Evolutionary conservation across 2,329 filamentous ascomycete species (phyloP), one percentile per base, ranked within the genome.

Genomic region (Sclerotinia sclerotiorum): DNA sequence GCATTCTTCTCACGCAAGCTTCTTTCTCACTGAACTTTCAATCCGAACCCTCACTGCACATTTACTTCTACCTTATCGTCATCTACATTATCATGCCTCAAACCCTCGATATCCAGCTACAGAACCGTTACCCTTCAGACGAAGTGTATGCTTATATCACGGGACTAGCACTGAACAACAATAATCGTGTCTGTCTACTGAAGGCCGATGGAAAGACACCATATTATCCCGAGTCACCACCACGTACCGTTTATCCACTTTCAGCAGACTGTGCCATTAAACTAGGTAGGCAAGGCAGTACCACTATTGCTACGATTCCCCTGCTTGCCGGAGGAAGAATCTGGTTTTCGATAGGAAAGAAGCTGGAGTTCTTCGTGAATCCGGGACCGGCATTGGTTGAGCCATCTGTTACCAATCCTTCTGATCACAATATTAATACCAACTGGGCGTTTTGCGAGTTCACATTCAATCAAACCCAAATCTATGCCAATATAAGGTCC

Each of bases 401-500:
- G 79, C 91, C 91, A 0, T 89, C 88, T 13, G 87, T 89, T 35
- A 89, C 86, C 44, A 93, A 93, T 77, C 77, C 82, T 0, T 77
- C 82, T 0, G 89, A 92, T 74, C 78, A 83, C 2, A 91, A 90
- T 77, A 87, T 87, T 75, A 80, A 84, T 48, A 79, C 84, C 57
- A 79, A 82, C 69, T 92, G 89, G 89, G 84, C 83, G 39, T 92
- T 91, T 76, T 87, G 84, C 79, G 89, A 92, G 78, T 88, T 90
- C 73, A 90, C 88, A 21, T 90, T 84, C 79, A 90, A 90, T 77
- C 73, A 78, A 48, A 74, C 77, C 44, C 82, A 90, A 77, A 79
- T 91, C 6, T 91, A 86, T 75, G 87, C 85, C 73, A 91, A 91
- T 73, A 88, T 94, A 42, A 67, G 65, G 65, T 67, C 13, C 6